Conservation (phyloP, 441 rosid genomes). For the Oxalis stricta region DNA sequence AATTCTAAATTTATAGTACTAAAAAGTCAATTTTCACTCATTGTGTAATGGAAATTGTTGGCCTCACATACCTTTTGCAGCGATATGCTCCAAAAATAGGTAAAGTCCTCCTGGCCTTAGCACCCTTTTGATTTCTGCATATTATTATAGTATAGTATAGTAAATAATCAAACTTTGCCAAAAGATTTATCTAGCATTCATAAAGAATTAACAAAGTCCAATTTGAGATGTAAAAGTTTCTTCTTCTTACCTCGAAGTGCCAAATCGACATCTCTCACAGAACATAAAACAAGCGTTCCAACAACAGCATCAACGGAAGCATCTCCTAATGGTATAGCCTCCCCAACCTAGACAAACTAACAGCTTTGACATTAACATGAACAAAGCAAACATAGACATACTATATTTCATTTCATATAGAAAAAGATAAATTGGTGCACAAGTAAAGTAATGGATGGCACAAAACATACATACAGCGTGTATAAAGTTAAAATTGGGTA, state of each 20-base stretch:
- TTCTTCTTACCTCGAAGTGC: slow-evolving; percentile 65
- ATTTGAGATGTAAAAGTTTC: too few species aligned
- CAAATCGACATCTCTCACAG: slow-evolving; percentile 49
- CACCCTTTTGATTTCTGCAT: slow-evolving; percentile 66
- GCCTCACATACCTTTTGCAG: slow-evolving; percentile 50
- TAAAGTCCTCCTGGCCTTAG: slow-evolving; percentile 71
- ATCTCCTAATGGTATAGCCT: slow-evolving; percentile 62
- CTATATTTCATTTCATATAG: too few species aligned
- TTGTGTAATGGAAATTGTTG: background rate
- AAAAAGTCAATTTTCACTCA: background rate
- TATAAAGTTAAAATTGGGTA: slow-evolving; percentile 52
- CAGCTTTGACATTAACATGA: slow-evolving; percentile 3
- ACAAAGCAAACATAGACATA: background rate
- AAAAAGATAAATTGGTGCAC: too few species aligned
- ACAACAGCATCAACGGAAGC: slow-evolving; percentile 81
- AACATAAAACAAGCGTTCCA: slow-evolving; percentile 81
- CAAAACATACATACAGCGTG: slow-evolving; percentile 45
- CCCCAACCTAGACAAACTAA: slow-evolving; percentile 48
- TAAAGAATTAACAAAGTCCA: too few species aligned
- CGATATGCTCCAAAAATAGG: slow-evolving; percentile 79
- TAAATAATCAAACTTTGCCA: background rate
- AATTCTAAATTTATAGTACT: background rate
- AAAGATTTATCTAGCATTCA: too few species aligned
- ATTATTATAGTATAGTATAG: too few species aligned
- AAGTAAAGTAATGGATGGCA: too few species aligned